These are phyloP conservation scores for Leishmania martiniquensis DNA, from an alignment of 208 protist genomes.

Conservation along the genomic window DNA sequence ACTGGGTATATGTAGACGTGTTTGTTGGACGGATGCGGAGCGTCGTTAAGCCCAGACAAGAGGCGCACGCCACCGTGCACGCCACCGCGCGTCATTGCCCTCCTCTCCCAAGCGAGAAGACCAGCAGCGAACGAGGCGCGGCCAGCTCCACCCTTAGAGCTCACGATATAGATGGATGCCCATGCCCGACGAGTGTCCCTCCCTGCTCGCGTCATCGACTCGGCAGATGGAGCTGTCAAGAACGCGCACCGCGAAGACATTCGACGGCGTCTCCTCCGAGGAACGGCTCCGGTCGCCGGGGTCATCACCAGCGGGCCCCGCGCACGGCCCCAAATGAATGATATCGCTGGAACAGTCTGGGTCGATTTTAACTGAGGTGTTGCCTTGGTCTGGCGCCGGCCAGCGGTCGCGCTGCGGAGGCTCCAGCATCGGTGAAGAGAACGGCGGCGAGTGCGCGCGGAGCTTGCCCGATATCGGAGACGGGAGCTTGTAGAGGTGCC, in stretches of 20 bases:
- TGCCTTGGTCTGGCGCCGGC: neutral
- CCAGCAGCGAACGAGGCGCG: neutral
- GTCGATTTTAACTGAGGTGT: neutral
- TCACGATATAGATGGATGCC: conserved; percentile 2
- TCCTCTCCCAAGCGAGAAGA: neutral
- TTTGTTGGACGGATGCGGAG: neutral
- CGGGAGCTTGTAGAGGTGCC: conserved; percentile 10
- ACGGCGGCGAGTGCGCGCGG: neutral
- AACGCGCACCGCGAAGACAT: conserved; percentile 18
- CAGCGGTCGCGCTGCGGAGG: conserved; percentile 1
- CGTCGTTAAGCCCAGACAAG: neutral
- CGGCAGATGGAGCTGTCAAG: conserved; percentile 4
- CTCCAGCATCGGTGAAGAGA: neutral
- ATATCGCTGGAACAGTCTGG: neutral
- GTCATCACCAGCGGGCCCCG: neutral
- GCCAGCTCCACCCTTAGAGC: neutral
- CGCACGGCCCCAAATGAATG: conserved; percentile 20
- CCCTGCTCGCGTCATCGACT: neutral
- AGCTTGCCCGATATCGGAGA: neutral
- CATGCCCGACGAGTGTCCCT: neutral
- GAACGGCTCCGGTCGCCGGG: neutral
- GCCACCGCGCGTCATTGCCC: neutral
- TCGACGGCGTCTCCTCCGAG: neutral
- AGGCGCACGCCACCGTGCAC: neutral
- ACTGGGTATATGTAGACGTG: neutral